Base-by-base conservation (phyloP, 352 stramenopile genomes). In the Plasmopara viticola region DNA sequence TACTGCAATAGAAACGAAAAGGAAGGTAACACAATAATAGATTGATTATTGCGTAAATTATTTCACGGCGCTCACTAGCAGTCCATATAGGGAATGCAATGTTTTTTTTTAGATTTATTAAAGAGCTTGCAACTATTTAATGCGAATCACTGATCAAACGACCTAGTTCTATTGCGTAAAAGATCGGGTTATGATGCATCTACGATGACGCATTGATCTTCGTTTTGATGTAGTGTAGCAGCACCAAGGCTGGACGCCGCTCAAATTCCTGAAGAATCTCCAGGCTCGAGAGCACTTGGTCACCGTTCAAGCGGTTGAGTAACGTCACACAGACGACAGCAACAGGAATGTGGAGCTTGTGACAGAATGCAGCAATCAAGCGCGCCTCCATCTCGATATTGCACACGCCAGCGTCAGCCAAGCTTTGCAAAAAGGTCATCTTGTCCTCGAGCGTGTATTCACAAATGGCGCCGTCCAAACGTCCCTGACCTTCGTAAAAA, bases 341-440 rank as follows among this genome's bases (percentile, higher is more conserved):
- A 6, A 85, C 67, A n/a, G 77, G 76, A 58, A 93, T 91, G 34
- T 80, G 58, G 44, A 90, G 77, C 60, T 82, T 81, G 64, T 87
- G 71, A 54, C 78, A 87, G 54, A 90, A 89, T 45, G 70, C 69
- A 17, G 83, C 77, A 39, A 93, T 87, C 51, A 70, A 56, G 10
- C 72, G 68, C 25, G 72, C 81, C 58, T 93, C 83, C 83, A 93
- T 93, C 62, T 93, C 83, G 31, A 93, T 93, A 72, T 93, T 93
- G 51, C 76, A 74, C 33, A 90, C 78, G 33, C 83, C 80, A 9
- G 59, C 61, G 13, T 62, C 70, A 4, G 75, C 64, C 25, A 73
- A 69, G 31, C 62, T 68, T 35, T 85, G 56, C 44, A 93, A 56
- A 56, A 88, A 93, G 13, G 53, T 56, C 53, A 90, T 74, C 61